Evolutionary conservation across 2,329 filamentous ascomycete species (phyloP).

Genomic region (Paecilomyces formosus): DNA sequence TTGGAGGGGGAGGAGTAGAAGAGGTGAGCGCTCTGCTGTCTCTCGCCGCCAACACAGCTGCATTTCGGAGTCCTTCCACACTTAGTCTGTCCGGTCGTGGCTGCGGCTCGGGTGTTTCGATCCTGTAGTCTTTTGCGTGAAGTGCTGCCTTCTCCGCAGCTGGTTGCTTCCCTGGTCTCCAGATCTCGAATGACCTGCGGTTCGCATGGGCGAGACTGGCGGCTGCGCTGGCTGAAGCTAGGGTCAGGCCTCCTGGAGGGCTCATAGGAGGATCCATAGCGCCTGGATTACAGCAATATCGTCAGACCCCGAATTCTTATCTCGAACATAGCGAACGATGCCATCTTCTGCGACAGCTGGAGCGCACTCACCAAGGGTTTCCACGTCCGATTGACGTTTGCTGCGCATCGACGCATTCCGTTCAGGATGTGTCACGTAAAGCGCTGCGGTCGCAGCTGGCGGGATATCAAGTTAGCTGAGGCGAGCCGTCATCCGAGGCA

Average conservation of each 20-base stretch:
- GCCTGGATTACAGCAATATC: neutral
- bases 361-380: neutral
- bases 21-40: constrained; percentile 13
- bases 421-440: constrained; percentile 46
- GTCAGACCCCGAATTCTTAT: neutral
- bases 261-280: constrained; percentile 1
- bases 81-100: constrained; percentile 46
- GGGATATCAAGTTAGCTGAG: neutral
- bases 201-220: constrained; percentile 67
- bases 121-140: constrained; percentile 53
- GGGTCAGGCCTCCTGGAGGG: constrained; percentile 46
- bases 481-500: neutral
- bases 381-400: neutral
- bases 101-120: constrained; percentile 10
- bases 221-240: constrained; percentile 63
- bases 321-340: neutral
- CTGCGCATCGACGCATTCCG: constrained; percentile 12
- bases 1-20: constrained; percentile 6
- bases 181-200: constrained; percentile 53
- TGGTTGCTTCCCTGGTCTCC: constrained; percentile 57
- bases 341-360: neutral
- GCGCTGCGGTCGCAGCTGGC: constrained; percentile 54
- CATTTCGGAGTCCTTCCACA: constrained; percentile 61
- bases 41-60: constrained; percentile 57
- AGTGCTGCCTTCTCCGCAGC: constrained; percentile 54